Evolutionary conservation across 1,284 basidiomycete genomes (phyloP).

Genomic region (Cutaneotrichosporon cutaneum): DNA sequence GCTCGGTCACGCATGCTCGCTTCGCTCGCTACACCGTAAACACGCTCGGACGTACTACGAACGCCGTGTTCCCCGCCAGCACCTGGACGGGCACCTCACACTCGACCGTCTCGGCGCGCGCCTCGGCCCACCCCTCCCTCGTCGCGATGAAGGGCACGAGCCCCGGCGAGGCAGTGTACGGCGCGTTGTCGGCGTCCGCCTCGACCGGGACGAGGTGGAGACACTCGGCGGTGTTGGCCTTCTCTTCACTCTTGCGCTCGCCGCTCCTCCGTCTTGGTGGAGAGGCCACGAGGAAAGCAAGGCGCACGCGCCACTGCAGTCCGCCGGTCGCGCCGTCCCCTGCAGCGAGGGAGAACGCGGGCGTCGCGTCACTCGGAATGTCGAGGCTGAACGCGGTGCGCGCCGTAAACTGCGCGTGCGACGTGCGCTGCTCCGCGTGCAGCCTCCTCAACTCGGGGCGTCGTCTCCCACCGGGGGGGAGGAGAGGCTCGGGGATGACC

Average conservation of each 20-base stretch:
- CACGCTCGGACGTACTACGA: conserved; percentile 52
- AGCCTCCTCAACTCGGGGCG: conserved; percentile 55
- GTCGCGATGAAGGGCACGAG: conserved; percentile 59
- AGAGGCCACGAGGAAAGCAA: conserved; percentile 75
- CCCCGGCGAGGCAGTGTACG: conserved; percentile 54
- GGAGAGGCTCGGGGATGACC: conserved; percentile 62
- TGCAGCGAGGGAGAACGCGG: conserved; percentile 63
- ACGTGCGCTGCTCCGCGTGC: conserved; percentile 77
- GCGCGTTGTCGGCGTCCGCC: conserved; percentile 26
- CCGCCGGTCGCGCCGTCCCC: conserved; percentile 62
- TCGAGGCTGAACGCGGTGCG: conserved; percentile 80
- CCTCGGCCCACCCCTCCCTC: conserved; percentile 50
- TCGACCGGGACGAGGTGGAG: conserved; percentile 27
- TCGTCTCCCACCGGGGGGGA: conserved; percentile 50
- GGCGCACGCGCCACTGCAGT: conserved; percentile 77
- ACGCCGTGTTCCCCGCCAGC: conserved; percentile 84
- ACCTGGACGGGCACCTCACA: conserved; percentile 86
- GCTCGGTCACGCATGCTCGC: neutral
- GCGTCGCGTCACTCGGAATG: conserved; percentile 83
- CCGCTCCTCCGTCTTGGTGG: conserved; percentile 52
- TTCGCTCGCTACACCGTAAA: conserved; percentile 22
- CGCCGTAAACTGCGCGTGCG: conserved; percentile 67
- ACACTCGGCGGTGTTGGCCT: conserved; percentile 57
- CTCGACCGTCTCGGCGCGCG: conserved; percentile 76
- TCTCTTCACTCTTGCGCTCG: conserved; percentile 24